Evolutionary conservation across 2,329 filamentous ascomycete species (phyloP), one percentile per base, ranked within the genome.

Genomic region (Colletotrichum sp.): DNA sequence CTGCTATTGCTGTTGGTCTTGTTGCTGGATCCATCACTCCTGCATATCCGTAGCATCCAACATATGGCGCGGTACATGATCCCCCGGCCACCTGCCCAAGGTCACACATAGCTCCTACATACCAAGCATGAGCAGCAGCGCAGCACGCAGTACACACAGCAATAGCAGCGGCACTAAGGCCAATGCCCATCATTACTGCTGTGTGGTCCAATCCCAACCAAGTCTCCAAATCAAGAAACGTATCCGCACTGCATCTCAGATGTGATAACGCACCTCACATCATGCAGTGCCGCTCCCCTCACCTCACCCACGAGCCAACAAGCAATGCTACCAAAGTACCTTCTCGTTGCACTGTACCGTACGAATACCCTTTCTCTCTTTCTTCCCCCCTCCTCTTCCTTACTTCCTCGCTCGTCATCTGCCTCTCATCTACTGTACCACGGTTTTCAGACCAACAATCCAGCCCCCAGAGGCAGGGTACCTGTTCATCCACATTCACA

Each of bases 201-300:
- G 36, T 39, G 36, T 39, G n/a, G 34, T 48, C 63, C 24, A 66
- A 39, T 66, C 63, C 36, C 32, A 64, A 22, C 16, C 55, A 59
- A 24, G 30, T 32, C 32, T 24, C 30, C n/a, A 64, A 36, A n/a
- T 34, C 30, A 62, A 28, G 66, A 68, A 44, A 71, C 55, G 57
- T 71, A 73, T 48, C 32, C 26, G 39, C 68, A 60, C 62, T 75
- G 69, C 62, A 67, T 72, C 68, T 72, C 39, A 73, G 73, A 75
- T 75, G 73, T 68, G 70, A 65, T 59, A 73, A 75, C 69, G 64
- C 64, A 73, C 57, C 64, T 68, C 69, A 34, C 62, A 34, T 70
- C 59, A 52, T 71, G 32, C 73, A 64, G 44, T 72, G 70, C 55
- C 70, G 63, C 73, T 68, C 44, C 55, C 62, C 34, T 68, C 55